Evolutionary conservation across 140 eudicot species (phyloP).

Genomic region (Stevia rebaudiana): DNA sequence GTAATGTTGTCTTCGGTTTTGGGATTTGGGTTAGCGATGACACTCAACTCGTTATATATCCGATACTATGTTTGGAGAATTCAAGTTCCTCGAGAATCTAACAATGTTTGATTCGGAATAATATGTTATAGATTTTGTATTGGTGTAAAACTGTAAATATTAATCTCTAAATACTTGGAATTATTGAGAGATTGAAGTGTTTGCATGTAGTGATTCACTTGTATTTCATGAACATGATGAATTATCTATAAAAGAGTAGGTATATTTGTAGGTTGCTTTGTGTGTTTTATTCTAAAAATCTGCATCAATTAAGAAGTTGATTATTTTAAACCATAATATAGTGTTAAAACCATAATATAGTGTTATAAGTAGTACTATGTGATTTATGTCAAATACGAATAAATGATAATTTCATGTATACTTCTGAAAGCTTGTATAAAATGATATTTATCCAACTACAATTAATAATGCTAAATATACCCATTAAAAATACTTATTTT

Average conservation of each 20-base stretch:
- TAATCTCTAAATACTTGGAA: background rate
- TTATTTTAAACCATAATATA: background rate
- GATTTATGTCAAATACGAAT: no score
- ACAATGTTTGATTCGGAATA: constrained; percentile 31
- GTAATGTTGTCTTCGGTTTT: constrained; percentile 54
- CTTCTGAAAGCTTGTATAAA: no score
- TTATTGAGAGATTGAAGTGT: constrained; percentile 18
- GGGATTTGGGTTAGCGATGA: constrained; percentile 58
- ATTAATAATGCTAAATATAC: no score
- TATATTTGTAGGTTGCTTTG: background rate
- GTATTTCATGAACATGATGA: background rate
- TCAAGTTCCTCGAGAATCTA: constrained; percentile 38
- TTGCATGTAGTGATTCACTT: background rate
- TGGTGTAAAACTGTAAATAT: constrained; percentile 12
- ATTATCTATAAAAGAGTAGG: no score
- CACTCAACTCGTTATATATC: constrained; percentile 53
- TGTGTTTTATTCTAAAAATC: background rate
- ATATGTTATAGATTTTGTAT: constrained; percentile 6
- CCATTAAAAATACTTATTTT: no score
- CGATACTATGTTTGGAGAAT: constrained; percentile 44
- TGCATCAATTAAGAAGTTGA: background rate
- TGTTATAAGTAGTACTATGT: no score
- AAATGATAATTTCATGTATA: no score
- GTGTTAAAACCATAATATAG: background rate
- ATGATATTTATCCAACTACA: no score